Percentiles rank a stretch among this genome's conserved stretches.
Conservation (phyloP, 163 green algal genomes). For the Prototheca cutis region DNA sequence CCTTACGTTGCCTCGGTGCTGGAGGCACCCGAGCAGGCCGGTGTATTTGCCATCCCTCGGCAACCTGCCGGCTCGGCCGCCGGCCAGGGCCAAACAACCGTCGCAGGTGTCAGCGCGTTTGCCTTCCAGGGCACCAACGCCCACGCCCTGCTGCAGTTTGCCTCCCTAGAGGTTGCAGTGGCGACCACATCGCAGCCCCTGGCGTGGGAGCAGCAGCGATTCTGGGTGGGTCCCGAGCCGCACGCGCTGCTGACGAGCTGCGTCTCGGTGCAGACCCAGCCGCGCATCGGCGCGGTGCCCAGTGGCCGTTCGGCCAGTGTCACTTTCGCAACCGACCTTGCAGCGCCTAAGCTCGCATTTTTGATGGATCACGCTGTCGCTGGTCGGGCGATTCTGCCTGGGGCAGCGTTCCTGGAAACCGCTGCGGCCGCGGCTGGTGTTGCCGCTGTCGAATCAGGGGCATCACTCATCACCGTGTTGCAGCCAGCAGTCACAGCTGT, state of each 20-base stretch:
- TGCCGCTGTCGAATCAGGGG: neutral
- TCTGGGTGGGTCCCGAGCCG: constrained; percentile 14
- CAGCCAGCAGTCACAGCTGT: no score
- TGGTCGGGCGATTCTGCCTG: constrained; percentile 24
- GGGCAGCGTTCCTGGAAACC: constrained; percentile 30
- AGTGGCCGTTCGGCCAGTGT: no score
- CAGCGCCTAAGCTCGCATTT: constrained; percentile 22
- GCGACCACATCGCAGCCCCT: neutral
- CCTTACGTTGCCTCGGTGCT: constrained; percentile 35
- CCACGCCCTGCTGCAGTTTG: constrained; percentile 24
- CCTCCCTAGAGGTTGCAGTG: neutral
- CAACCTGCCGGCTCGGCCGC: constrained; percentile 1
- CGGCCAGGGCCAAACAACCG: neutral
- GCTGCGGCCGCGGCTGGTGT: constrained; percentile 6
- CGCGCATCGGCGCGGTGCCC: no score
- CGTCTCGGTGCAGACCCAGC: neutral
- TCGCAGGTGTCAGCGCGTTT: constrained; percentile 36
- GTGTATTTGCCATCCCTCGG: constrained; percentile 9
- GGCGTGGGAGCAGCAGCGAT: neutral
- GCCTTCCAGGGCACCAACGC: constrained; percentile 40
- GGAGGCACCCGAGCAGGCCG: constrained; percentile 12
- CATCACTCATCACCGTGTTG: constrained; percentile 5
- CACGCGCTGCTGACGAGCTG: constrained; percentile 12
- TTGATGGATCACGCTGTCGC: constrained; percentile 38
- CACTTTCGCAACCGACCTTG: constrained; percentile 16